phyloP scores from a whole-genome alignment of 495 filamentous ascomycete species.

The Talaromyces proteolyticus region DNA sequence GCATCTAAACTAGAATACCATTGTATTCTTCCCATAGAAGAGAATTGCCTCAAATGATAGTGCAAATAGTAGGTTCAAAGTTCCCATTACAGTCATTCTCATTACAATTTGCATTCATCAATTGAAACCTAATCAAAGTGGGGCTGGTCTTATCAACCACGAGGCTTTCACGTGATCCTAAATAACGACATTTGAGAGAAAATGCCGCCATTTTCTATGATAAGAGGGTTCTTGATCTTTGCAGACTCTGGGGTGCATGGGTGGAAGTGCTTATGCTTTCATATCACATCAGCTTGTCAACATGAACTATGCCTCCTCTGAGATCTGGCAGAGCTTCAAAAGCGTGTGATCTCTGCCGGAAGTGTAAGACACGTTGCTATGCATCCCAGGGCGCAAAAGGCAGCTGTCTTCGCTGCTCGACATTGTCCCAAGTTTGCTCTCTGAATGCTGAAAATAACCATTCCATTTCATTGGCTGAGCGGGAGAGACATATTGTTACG shows the following conservation, averaged over 20 bases:
- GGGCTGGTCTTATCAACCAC: not conserved
- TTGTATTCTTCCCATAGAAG: not conserved
- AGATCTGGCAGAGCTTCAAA: conserved; percentile 36
- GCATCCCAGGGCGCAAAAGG: conserved; percentile 20
- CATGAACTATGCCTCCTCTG: conserved; percentile 26
- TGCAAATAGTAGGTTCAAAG: not conserved
- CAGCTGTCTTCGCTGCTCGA: conserved; percentile 33
- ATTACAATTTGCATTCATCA: not conserved
- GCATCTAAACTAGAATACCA: not conserved
- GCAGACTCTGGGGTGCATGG: not conserved
- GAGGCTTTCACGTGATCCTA: not conserved
- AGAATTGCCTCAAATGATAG: not conserved
- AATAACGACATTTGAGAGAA: conserved; percentile 4
- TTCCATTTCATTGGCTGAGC: not conserved
- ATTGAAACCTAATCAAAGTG: not conserved
- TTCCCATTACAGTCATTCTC: not conserved
- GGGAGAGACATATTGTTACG: not conserved
- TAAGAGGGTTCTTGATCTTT: not conserved
- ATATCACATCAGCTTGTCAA: too few relatives aligned
- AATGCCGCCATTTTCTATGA: not conserved
- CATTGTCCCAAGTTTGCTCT: conserved; percentile 31
- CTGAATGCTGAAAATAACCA: not conserved
- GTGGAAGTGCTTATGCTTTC: not conserved
- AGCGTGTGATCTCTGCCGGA: conserved; percentile 36
- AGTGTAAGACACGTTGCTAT: conserved; percentile 41